Evolutionary conservation across 2,329 filamentous ascomycete genomes (phyloP), one percentile per base, ranked within the genome.

Genomic region (Trichophyton benhamiae): DNA sequence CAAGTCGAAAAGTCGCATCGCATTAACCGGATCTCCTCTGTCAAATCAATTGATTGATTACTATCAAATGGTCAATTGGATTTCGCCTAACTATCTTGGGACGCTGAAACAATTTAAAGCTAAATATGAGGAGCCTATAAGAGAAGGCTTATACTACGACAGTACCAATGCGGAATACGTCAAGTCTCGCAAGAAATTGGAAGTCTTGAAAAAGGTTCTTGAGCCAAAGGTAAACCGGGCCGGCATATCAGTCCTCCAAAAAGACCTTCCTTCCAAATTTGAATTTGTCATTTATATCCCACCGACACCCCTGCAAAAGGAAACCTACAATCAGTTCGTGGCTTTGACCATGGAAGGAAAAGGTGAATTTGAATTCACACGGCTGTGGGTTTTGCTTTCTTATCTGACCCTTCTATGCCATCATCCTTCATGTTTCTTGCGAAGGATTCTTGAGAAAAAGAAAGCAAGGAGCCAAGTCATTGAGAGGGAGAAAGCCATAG

Each of bases 21-120:
- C 90, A 4, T 78, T 96, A 64, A 95, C 91, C 0, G 91, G 91
- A 0, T 92, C 91, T 0, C 91, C 91, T 0, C 77, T 96, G 59
- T 85, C 88, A 3, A 96, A 96, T 69, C 88, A 89, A 59, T 83
- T 96, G 0, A 77, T 82, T 30, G 91, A 96, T 67, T 95, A 95
- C 69, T 90, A 86, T 69, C 77, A 85, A n/a, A 89, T 95, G 83
- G 87, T 96, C 62, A 82, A 91, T 65, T 96, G 90, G 89, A 84
- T 94, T 58, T 86, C 89, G 1, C 88, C 88, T 0, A 83, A 83
- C 25, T 96, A 89, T 70, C 78, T 96, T 2, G 90, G 89, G 0
- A 79, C 82, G 2, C 73, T 80, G 8, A 68, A 73, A 0, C 86
- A 91, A 68, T 96, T 96, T 71, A 80, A 78, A 20, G 71, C 78